Evolutionary conservation across 352 stramenopile genomes (phyloP), one percentile per base, ranked within the genome.

Genomic region (Phytophthora pinifolia): DNA sequence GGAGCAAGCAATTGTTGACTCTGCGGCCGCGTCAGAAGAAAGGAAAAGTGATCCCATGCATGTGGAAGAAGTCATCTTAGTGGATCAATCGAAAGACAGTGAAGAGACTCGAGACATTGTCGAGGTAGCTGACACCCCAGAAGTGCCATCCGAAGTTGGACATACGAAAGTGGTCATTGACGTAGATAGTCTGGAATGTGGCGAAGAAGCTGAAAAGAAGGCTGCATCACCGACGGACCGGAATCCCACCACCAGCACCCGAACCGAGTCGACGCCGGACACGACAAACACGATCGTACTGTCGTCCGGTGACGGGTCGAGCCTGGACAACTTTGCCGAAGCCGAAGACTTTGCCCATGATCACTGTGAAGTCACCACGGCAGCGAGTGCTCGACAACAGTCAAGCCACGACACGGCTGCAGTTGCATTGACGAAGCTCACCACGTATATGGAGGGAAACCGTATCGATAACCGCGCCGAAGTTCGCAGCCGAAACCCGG

Each of bases 391-490:
- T 25, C 33, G 43, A 35, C 32, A 36, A 29, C 48, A 57, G 6
- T 38, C 35, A 33, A 55, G 39, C 27, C 38, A 46, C 9, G 38
- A 58, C 14, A 42, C 30, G 18, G 37, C 55, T 41, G 25, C 53
- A 45, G 14, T 46, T 15, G 48, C 32, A 4, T 33, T 44, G 9
- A 52, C 15, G 46, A 71, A 71, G 31, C 56, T 82, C 10, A 35
- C 36, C 10, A n/a, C 36, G 4, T 76, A 68, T 25, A 79, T 84
- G 62, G 49, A 70, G 20, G 32, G 65, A 41, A 62, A 69, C 15
- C 43, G 56, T 13, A 64, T 76, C 25, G 27, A 54, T 15, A 71
- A 48, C 14, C 72, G 75, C 13, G 35, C 52, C 4, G 56, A 74
- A 37, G 65, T 80, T 4, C 67, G 74, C 27, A 49, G 39, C 1